phyloP scores from a whole-genome alignment of 352 stramenopile species.

The Phytophthora syringae region DNA sequence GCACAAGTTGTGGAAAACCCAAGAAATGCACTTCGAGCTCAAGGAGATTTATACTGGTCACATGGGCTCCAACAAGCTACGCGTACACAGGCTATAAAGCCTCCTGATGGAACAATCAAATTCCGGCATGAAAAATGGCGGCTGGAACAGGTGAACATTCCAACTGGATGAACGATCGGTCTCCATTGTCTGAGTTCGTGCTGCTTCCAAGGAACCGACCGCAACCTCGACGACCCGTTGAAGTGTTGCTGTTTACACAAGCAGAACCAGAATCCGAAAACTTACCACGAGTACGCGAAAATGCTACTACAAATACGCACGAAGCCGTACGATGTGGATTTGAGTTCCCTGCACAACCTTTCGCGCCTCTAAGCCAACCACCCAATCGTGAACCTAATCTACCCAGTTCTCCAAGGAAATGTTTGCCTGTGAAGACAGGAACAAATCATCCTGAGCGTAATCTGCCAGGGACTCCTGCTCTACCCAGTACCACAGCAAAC shows the following conservation, averaged over 20 bases:
- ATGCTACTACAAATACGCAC: neutral
- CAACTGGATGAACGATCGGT: constrained; percentile 16
- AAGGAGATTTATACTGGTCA: constrained; percentile 11
- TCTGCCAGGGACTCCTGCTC: neutral
- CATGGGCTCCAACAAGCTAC: neutral
- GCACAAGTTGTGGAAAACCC: neutral
- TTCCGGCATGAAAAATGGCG: neutral
- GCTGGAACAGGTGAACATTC: neutral
- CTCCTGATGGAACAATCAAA: neutral
- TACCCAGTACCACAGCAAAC: constrained; percentile 15
- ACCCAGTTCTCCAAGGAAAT: neutral
- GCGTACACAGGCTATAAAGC: neutral
- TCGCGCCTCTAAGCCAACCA: constrained; percentile 13
- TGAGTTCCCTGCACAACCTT: constrained; percentile 28
- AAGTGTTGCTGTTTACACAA: constrained; percentile 30
- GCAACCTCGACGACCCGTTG: constrained; percentile 43
- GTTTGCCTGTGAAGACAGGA: neutral
- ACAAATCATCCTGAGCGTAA: neutral
- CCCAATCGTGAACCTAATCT: neutral
- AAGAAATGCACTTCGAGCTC: constrained; percentile 8
- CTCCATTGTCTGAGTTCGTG: constrained; percentile 41
- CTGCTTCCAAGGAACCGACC: constrained; percentile 44
- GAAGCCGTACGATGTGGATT: constrained; percentile 39
- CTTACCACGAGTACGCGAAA: neutral
- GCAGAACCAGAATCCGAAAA: constrained; percentile 2